Evolutionary conservation across 2,329 filamentous ascomycete species (phyloP), one percentile per base, ranked within the genome.

Genomic region (Pestalotiopsis sp.): DNA sequence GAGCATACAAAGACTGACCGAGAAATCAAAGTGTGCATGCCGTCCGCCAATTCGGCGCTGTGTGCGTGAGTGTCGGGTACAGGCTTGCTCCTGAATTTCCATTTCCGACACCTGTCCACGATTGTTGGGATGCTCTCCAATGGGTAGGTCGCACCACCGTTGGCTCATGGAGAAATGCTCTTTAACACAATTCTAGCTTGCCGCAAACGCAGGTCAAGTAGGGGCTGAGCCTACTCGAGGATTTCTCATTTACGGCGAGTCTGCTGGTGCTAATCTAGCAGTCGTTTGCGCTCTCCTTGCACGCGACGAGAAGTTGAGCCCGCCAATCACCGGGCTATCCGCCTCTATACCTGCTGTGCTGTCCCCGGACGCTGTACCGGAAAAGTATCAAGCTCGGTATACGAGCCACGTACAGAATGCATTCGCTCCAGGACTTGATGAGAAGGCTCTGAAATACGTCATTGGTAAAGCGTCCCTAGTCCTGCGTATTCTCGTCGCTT

Each of bases 211-310:
- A 36, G 2, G 5, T 7, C 20, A 52, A 52, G 0, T 65, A 27
- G 41, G 23, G 4, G 62, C 40, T 23, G 25, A 65, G 7, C 62
- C 41, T 4, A 9, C 17, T 31, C 17, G 17, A n/a, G 62, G 62
- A 2, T 65, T 52, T 36, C 36, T 65, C 17, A 11, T 65, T 7
- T 5, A 36, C 25, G 62, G 17, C 62, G 62, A 40, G 3, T 65
- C 62, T n/a, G 36, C 62, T 7, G 62, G 62, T 4, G 62, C 62
- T 36, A 65, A 65, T 20, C 36, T 65, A n/a, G 62, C 62, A 20
- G 6, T 45, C 11, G 62, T 65, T 23, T 45, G 17, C 17, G n/a
- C 36, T 14, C 14, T 20, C 25, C 25, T 65, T 4, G 62, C 41
- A 13, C 36, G 62, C 25, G 62, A 65, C 25, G 41, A 65, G 20